Evolutionary conservation across 192 early-diverging fungal genomes (phyloP).

Genomic region (Borealophlyctis nickersoniae): DNA sequence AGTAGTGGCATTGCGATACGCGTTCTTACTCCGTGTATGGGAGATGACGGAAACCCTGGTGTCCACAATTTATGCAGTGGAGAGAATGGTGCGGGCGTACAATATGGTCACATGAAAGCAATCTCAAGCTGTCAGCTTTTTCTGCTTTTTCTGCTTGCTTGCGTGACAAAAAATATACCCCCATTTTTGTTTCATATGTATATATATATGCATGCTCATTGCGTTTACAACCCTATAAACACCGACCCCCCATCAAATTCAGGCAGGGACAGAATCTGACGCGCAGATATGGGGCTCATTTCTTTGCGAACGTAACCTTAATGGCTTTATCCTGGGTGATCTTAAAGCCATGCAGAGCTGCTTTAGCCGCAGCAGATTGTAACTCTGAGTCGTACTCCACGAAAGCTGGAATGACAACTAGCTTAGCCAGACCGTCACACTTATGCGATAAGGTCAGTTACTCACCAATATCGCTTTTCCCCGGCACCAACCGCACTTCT

Average conservation of each 20-base stretch:
- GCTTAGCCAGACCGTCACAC: neutral
- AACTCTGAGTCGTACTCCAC: slow-evolving; percentile 91
- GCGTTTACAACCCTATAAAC: too few species aligned
- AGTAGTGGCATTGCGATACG: neutral
- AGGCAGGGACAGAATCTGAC: too few species aligned
- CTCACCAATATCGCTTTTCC: slow-evolving; percentile 77
- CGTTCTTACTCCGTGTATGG: neutral
- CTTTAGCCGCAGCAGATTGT: slow-evolving; percentile 77
- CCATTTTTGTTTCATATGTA: too few species aligned
- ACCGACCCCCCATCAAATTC: too few species aligned
- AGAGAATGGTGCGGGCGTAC: neutral
- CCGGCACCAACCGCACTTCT: slow-evolving; percentile 91
- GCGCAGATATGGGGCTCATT: too few species aligned
- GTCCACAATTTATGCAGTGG: neutral
- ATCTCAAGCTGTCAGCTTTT: too few species aligned
- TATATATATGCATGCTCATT: too few species aligned
- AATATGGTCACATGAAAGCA: too few species aligned
- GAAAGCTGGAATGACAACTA: slow-evolving; percentile 71
- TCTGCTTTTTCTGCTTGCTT: too few species aligned
- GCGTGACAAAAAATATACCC: too few species aligned
- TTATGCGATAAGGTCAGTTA: too few species aligned
- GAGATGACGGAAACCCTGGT: neutral
- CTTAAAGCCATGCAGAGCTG: slow-evolving; percentile 60
- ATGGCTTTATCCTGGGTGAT: slow-evolving; percentile 67
- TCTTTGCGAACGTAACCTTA: slow-evolving; percentile 83